These are phyloP conservation scores for Lactarius evosmus DNA, from an alignment of 768 basidiomycete genomes.

Conservation along the genomic window DNA sequence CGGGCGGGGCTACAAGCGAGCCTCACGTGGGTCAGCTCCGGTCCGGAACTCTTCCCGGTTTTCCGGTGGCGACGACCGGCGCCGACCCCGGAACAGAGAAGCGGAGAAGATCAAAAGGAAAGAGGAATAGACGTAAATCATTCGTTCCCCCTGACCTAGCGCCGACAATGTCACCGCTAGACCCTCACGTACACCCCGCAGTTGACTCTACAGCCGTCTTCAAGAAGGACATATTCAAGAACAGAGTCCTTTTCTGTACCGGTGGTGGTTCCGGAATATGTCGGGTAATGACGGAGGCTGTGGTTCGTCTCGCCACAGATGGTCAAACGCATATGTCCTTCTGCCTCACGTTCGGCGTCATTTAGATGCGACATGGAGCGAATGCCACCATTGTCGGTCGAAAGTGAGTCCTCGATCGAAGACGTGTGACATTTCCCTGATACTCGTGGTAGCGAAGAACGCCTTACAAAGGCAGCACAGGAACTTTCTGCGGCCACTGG, in stretches of 20 bases:
- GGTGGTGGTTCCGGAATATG: slow-evolving; percentile 94
- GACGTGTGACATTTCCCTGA: slow-evolving; percentile 10
- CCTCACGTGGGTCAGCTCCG: background rate
- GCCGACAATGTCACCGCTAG: slow-evolving; percentile 40
- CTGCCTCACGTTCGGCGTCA: background rate
- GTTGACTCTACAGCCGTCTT: slow-evolving; percentile 62
- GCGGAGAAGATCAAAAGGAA: background rate
- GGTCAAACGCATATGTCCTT: background rate
- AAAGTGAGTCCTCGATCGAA: slow-evolving; percentile 52
- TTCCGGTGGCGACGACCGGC: background rate
- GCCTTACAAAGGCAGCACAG: slow-evolving; percentile 63
- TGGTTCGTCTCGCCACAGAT: slow-evolving; percentile 48
- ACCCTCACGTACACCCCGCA: slow-evolving; percentile 43
- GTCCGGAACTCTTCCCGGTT: background rate
- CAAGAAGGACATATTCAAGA: slow-evolving; percentile 78
- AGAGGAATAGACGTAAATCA: background rate
- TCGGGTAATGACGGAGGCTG: slow-evolving; percentile 77
- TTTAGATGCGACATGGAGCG: slow-evolving; percentile 80
- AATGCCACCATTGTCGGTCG: slow-evolving; percentile 80
- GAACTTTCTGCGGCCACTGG: slow-evolving; percentile 72
- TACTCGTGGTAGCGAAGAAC: slow-evolving; percentile 53
- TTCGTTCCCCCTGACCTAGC: background rate
- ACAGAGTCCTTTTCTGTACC: slow-evolving; percentile 88
- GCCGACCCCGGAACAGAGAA: background rate
- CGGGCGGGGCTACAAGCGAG: background rate